Conservation (phyloP, 2,329 filamentous ascomycete genomes). For the Phialocephala subalpina region DNA sequence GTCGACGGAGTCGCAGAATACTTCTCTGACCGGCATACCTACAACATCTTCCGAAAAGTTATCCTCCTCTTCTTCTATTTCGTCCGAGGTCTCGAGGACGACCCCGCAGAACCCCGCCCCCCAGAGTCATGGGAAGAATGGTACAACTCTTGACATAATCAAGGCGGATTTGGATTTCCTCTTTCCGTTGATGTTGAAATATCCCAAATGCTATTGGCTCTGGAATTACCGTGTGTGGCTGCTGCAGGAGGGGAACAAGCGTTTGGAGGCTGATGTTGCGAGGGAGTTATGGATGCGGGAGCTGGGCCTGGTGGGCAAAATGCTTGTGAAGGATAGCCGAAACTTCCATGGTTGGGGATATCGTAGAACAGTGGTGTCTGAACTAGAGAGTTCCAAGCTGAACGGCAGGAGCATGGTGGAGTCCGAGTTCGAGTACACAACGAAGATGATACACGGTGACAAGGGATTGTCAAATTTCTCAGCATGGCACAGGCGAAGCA, state of each 20-base stretch:
- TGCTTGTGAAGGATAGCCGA: slow-evolving; percentile 84
- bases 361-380: slow-evolving; percentile 78
- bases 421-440: slow-evolving; percentile 88
- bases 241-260: slow-evolving; percentile 72
- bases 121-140: slow-evolving; percentile 58
- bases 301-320: slow-evolving; percentile 82
- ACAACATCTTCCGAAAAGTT: slow-evolving; percentile 70
- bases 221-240: slow-evolving; percentile 96
- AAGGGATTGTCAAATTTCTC: slow-evolving; percentile 85
- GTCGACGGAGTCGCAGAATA: slow-evolving; percentile 63
- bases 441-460: slow-evolving; percentile 83
- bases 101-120: slow-evolving; percentile 55
- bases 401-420: slow-evolving; percentile 72
- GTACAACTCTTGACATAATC: slow-evolving; percentile 66
- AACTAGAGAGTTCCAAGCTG: slow-evolving; percentile 69
- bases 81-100: slow-evolving; percentile 57
- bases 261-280: slow-evolving; percentile 64
- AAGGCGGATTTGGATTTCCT: slow-evolving; percentile 81
- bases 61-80: slow-evolving; percentile 64
- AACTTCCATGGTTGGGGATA: slow-evolving; percentile 99
- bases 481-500: slow-evolving; percentile 92
- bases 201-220: slow-evolving; percentile 99
- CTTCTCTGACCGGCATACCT: slow-evolving; percentile 61
- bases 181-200: slow-evolving; percentile 82
- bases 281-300: slow-evolving; percentile 83